A percentile compares a stretch with the other conserved stretches of the same genome.
phyloP scores from a whole-genome alignment of 2,329 filamentous ascomycete species.

The Saccharata proteae region DNA sequence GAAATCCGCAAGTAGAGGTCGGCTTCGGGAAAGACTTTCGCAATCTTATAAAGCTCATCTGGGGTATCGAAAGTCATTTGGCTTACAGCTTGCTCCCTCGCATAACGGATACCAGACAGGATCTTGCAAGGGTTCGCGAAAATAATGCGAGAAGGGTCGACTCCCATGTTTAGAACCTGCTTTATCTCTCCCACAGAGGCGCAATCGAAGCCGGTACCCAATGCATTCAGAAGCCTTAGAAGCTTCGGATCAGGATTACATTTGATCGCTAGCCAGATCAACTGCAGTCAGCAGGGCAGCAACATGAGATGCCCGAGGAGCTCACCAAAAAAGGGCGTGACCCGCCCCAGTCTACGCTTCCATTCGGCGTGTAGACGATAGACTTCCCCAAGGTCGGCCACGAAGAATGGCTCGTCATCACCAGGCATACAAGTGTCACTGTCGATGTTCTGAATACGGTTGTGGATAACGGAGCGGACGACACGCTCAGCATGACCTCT shows the following conservation, averaged over 20 bases:
- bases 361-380: slow-evolving; percentile 92
- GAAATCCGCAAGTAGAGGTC: slow-evolving; percentile 83
- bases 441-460: slow-evolving; percentile 66
- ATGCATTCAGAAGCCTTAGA: slow-evolving; percentile 65
- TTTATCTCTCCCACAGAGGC: slow-evolving; percentile 92
- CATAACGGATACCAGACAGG: slow-evolving; percentile 83
- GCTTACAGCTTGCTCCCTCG: slow-evolving; percentile 64
- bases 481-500: slow-evolving; percentile 51
- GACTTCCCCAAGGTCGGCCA: slow-evolving; percentile 87
- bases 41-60: slow-evolving; percentile 90
- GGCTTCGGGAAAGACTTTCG: slow-evolving; percentile 69
- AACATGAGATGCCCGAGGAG: slow-evolving; percentile 15
- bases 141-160: slow-evolving; percentile 78
- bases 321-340: slow-evolving; percentile 84
- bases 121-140: slow-evolving; percentile 97
- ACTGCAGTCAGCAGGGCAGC: not conserved
- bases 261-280: slow-evolving; percentile 58
- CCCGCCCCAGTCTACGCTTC: slow-evolving; percentile 77
- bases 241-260: slow-evolving; percentile 85
- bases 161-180: slow-evolving; percentile 64
- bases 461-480: slow-evolving; percentile 69
- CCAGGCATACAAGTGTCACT: slow-evolving; percentile 72
- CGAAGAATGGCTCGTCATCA: slow-evolving; percentile 89
- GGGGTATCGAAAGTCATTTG: slow-evolving; percentile 97
- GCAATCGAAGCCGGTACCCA: slow-evolving; percentile 90